Percentiles rank a stretch among this genome's conserved stretches.
Conservation (phyloP, 768 basidiomycete species). For the Amanita polypyramis region DNA sequence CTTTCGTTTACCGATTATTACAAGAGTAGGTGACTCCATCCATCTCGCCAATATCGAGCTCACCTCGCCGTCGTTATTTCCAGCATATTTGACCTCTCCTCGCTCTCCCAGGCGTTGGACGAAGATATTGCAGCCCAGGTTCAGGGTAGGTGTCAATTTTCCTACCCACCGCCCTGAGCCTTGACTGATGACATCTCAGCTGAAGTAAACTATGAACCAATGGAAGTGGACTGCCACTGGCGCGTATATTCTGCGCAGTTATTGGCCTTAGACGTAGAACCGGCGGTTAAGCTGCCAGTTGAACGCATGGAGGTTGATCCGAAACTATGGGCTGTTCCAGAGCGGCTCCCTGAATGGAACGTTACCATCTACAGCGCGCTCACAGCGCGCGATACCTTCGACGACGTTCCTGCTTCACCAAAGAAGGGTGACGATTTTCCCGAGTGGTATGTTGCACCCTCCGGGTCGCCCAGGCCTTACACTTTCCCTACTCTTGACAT, state of each 20-base stretch:
- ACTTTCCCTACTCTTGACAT: neutral
- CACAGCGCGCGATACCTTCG: too few relatives aligned
- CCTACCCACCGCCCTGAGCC: too few relatives aligned
- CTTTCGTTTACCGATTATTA: slow-evolving; percentile 29
- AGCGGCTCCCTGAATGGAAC: too few relatives aligned
- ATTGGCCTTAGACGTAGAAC: too few relatives aligned
- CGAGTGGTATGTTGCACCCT: too few relatives aligned
- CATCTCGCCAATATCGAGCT: slow-evolving; percentile 27
- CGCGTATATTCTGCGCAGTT: neutral
- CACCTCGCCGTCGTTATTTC: slow-evolving; percentile 21
- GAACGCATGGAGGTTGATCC: too few relatives aligned
- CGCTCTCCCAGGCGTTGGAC: slow-evolving; percentile 37
- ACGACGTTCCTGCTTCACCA: too few relatives aligned
- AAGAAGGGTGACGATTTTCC: too few relatives aligned
- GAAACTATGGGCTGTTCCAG: too few relatives aligned
- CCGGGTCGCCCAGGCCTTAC: too few relatives aligned
- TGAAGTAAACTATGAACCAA: neutral
- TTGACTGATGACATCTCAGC: neutral
- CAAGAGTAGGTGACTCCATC: slow-evolving; percentile 19
- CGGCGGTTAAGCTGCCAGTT: too few relatives aligned
- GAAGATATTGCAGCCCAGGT: slow-evolving; percentile 24
- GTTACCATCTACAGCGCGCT: too few relatives aligned
- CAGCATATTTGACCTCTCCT: slow-evolving; percentile 51
- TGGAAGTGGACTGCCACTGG: neutral
- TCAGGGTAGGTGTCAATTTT: neutral